These are phyloP conservation scores for Lathyrus tuberosus DNA, from an alignment of 306 rosid species.

Conservation along the genomic window DNA sequence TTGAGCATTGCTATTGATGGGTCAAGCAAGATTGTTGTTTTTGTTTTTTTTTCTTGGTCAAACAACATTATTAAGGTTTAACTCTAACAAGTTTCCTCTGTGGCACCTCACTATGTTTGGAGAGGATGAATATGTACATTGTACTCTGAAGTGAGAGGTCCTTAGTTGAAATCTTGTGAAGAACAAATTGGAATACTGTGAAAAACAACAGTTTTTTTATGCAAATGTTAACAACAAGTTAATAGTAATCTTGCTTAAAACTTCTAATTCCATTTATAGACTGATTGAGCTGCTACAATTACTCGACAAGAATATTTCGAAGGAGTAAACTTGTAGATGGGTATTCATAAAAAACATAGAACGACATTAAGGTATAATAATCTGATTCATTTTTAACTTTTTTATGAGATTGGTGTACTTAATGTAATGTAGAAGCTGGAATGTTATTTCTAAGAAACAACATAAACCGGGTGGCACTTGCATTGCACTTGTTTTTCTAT, in stretches of 20 bases:
- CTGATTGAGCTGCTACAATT: background rate
- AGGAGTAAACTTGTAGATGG: background rate
- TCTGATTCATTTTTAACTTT: slow-evolving; percentile 19
- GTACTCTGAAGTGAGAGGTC: background rate
- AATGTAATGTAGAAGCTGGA: background rate
- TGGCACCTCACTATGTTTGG: background rate
- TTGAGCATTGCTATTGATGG: slow-evolving; percentile 12
- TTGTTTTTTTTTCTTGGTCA: slow-evolving; percentile 7
- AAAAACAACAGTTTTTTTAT: background rate
- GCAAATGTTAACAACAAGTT: background rate
- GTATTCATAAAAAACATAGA: background rate
- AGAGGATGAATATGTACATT: slow-evolving; percentile 4
- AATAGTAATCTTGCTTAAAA: background rate
- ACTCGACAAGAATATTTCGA: background rate
- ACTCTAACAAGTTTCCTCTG: background rate
- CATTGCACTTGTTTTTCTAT: background rate
- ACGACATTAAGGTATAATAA: slow-evolving; percentile 6
- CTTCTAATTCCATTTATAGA: background rate
- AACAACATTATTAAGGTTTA: slow-evolving; percentile 3
- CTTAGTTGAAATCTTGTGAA: background rate
- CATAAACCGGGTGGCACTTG: background rate
- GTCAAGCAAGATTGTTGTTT: slow-evolving; percentile 23
- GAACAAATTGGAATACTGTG: background rate
- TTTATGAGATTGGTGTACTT: slow-evolving; percentile 13
- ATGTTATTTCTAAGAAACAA: background rate